Percentiles rank a stretch among this genome's conserved stretches.
These are phyloP conservation scores for Desmodesmus armatus DNA, from an alignment of 139 green algal species.

Conservation along the genomic window DNA sequence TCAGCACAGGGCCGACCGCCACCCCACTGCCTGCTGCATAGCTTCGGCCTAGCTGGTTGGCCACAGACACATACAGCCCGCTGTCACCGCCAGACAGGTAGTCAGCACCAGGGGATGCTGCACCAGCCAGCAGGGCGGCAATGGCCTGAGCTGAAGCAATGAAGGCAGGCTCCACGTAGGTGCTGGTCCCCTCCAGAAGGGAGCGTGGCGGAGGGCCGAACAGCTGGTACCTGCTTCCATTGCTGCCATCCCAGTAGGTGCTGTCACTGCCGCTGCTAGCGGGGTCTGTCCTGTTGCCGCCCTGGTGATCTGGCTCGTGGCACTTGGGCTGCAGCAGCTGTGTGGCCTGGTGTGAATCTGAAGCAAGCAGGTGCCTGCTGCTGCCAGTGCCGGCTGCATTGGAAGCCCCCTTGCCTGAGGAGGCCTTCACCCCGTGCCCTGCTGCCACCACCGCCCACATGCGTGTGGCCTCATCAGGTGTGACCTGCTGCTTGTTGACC, in stretches of 20 bases:
- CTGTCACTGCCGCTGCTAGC: too few relatives aligned
- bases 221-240: too few relatives aligned
- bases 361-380: too few relatives aligned
- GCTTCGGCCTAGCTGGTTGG: constrained; percentile 8
- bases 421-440: not conserved
- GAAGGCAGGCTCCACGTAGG: not conserved
- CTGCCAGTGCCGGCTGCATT: too few relatives aligned
- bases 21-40: not conserved
- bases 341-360: too few relatives aligned
- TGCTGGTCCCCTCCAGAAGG: too few relatives aligned
- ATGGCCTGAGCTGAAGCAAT: not conserved
- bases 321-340: too few relatives aligned
- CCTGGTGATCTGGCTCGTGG: too few relatives aligned
- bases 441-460: constrained; percentile 9
- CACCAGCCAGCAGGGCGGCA: not conserved
- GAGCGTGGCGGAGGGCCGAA: too few relatives aligned
- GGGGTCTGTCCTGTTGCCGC: too few relatives aligned
- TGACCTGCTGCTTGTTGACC: not conserved
- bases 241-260: too few relatives aligned
- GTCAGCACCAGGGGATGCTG: not conserved
- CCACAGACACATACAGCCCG: not conserved
- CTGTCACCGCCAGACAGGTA: constrained; percentile 19
- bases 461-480: not conserved
- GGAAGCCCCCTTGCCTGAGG: not conserved
- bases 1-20: not conserved